Evolutionary conservation across 2,329 filamentous ascomycete species (phyloP).

Genomic region (Sclerotiophoma versabilis): DNA sequence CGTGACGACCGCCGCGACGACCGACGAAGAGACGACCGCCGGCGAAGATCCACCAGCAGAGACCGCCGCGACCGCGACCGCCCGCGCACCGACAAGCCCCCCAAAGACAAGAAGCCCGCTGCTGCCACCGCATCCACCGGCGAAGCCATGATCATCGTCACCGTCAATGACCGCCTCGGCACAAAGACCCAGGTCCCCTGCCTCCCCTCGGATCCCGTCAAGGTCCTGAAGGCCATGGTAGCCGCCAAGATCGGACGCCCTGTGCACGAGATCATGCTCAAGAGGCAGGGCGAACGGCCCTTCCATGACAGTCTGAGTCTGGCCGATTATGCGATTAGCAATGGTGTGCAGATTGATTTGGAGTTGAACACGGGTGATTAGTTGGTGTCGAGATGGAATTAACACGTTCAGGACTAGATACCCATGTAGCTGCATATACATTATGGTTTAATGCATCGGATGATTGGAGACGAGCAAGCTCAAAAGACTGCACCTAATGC

Average conservation of each 20-base stretch:
- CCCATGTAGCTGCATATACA: too few species aligned
- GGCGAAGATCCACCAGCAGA: constrained; percentile 7
- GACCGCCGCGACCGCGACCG: constrained; percentile 12
- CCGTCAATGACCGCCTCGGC: constrained; percentile 92
- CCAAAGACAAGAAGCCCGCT: constrained; percentile 33
- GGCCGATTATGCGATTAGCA: constrained; percentile 92
- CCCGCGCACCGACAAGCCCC: constrained; percentile 36
- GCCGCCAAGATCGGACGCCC: constrained; percentile 87
- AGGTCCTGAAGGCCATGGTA: constrained; percentile 89
- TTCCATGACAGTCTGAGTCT: constrained; percentile 91
- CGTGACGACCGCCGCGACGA: not conserved
- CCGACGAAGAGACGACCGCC: not conserved
- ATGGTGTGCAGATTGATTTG: constrained; percentile 73
- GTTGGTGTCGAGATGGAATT: too few species aligned
- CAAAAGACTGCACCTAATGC: too few species aligned
- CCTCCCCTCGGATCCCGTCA: constrained; percentile 81
- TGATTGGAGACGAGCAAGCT: too few species aligned
- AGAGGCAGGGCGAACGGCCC: constrained; percentile 88
- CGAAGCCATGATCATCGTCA: constrained; percentile 91
- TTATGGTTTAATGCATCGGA: too few species aligned
- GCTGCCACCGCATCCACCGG: constrained; percentile 36
- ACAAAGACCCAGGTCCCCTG: constrained; percentile 96
- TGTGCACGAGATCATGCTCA: constrained; percentile 88
- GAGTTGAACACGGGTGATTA: constrained; percentile 49
- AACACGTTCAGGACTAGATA: too few species aligned